These are phyloP conservation scores for Trichocladium antarcticum DNA, from an alignment of 495 filamentous ascomycete species.

Conservation along the genomic window DNA sequence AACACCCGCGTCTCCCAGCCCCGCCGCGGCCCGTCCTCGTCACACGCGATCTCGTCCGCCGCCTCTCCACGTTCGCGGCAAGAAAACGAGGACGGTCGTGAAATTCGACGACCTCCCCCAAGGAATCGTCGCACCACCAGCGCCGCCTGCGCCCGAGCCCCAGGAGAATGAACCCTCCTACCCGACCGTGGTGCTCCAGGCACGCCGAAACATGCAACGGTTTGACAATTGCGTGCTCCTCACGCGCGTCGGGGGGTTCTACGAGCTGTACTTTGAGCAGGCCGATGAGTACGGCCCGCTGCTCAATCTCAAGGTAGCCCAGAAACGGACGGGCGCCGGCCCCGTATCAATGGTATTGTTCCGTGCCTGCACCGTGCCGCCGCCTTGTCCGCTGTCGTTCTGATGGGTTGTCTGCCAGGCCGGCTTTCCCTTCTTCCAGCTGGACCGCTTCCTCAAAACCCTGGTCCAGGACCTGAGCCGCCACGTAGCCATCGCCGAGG, in stretches of 20 bases:
- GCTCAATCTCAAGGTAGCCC: conserved; percentile 78
- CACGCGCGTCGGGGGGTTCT: conserved; percentile 88
- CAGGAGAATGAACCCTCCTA: conserved; percentile 50
- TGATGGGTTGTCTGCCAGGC: conserved; percentile 42
- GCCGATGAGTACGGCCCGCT: conserved; percentile 78
- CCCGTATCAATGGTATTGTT: conserved; percentile 63
- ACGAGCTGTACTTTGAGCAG: conserved; percentile 93
- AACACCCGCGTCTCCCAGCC: not conserved
- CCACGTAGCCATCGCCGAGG: conserved; percentile 89
- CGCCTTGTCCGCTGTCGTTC: conserved; percentile 13
- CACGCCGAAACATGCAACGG: conserved; percentile 78
- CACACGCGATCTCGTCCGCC: not conserved
- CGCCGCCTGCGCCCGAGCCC: conserved; percentile 26
- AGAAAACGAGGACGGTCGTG: conserved; percentile 42
- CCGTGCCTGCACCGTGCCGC: not conserved
- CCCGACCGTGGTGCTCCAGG: conserved; percentile 80
- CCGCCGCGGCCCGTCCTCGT: not conserved
- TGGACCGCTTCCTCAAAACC: conserved; percentile 83
- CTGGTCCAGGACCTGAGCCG: conserved; percentile 82
- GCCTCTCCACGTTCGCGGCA: conserved; percentile 21
- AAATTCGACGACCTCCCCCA: conserved; percentile 58
- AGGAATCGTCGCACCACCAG: conserved; percentile 32
- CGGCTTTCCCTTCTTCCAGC: conserved; percentile 85
- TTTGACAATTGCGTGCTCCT: conserved; percentile 82
- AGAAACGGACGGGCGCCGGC: conserved; percentile 62